Base-by-base conservation (phyloP, 2,329 filamentous ascomycete species). In the Cytospora leucostoma region DNA sequence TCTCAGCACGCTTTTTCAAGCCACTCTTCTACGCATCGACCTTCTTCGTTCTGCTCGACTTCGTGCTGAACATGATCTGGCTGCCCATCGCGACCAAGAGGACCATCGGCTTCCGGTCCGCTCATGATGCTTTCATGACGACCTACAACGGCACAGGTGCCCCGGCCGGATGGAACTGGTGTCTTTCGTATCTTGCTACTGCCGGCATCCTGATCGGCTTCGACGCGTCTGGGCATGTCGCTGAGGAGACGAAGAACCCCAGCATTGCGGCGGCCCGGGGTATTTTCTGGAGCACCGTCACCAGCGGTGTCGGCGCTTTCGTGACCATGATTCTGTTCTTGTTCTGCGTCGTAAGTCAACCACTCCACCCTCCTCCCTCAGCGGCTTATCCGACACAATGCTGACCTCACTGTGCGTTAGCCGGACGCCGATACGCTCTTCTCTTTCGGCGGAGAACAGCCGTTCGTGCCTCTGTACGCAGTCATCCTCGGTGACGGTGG, bases 131-230 rank as follows among this genome's bases (percentile, higher is more conserved):
- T 10, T 87, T 87, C 70, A 82, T 85, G 74, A 79, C 82, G 13
- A 86, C 84, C 0, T 85, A 85, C 69, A 87, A 87, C 62, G 81
- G 80, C 1, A 83, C 81, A 12, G 81, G 81, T 12, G 81, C 81
- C 1, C 82, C 84, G 0, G 75, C 79, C 1, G 84, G 79, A 3
- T 87, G 84, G 84, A 87, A 87, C 69, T 87, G 84, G 84, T 86
- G 84, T 73, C 77, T 87, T 4, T 85, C 82, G 4, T 87, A 84
- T 70, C 79, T 85, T 33, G 84, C 84, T 1, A 87, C 84, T 1
- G 84, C 84, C 8, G 84, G 84, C 49, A 81, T 87, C 49, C 69
- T 87, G 61, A 85, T 87, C 58, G 84, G 84, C 1, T 87, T 85
- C 60, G 84, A 87, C 71, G 84, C 84, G 0, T 84, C 82, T 0